Evolutionary conservation across 306 rosid genomes (phyloP).

Genomic region (Cucumis cinereus): DNA sequence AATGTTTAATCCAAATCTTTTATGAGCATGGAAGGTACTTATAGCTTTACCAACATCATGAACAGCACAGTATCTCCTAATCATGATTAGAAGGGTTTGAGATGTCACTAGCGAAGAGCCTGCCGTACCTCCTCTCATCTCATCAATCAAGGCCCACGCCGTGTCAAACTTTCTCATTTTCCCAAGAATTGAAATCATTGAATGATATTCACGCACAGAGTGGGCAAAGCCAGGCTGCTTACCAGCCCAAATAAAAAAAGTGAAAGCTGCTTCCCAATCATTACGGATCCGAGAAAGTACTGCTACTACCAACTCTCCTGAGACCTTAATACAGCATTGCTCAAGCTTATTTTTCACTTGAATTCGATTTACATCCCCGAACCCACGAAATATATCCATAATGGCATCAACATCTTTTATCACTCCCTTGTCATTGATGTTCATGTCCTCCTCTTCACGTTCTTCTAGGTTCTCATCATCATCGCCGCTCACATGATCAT

Average conservation of each 20-base stretch:
- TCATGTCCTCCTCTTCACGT: slow-evolving; percentile 9
- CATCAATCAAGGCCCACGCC: slow-evolving; percentile 72
- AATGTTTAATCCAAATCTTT: slow-evolving; percentile 36
- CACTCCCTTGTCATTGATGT: slow-evolving; percentile 25
- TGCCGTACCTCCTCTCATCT: slow-evolving; percentile 37
- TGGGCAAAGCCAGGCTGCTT: slow-evolving; percentile 54
- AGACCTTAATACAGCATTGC: slow-evolving; percentile 24
- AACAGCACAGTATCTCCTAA: slow-evolving; percentile 54
- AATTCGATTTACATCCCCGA: slow-evolving; percentile 12
- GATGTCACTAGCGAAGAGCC: slow-evolving; percentile 49
- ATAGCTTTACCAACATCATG: slow-evolving; percentile 76
- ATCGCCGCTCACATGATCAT: background rate
- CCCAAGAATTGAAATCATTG: slow-evolving; percentile 69
- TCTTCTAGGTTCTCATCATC: background rate
- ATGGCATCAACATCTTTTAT: slow-evolving; percentile 30
- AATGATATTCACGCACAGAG: slow-evolving; percentile 59
- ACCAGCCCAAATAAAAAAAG: slow-evolving; percentile 81
- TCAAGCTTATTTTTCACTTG: slow-evolving; percentile 47
- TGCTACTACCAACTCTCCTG: slow-evolving; percentile 57
- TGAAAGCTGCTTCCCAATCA: slow-evolving; percentile 81
- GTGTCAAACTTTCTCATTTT: slow-evolving; percentile 85
- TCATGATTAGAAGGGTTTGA: slow-evolving; percentile 74
- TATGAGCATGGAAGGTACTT: slow-evolving; percentile 53
- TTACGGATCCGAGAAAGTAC: slow-evolving; percentile 56
- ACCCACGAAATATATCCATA: slow-evolving; percentile 36